phyloP scores from a whole-genome alignment of 768 basidiomycete species.

The Pleurotus platypus region DNA sequence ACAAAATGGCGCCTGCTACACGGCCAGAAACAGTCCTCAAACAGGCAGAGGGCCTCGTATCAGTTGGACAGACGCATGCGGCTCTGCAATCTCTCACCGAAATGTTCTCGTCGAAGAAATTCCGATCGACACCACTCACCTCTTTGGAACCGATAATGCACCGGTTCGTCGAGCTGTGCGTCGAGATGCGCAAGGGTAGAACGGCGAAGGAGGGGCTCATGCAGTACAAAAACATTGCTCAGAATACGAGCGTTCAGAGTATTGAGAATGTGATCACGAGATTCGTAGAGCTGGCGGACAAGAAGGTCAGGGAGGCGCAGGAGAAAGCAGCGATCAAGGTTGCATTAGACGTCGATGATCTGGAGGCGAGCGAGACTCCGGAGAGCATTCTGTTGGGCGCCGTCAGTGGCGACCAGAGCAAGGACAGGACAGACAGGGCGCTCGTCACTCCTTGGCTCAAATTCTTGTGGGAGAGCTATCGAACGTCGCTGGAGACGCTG shows the following conservation, averaged over 20 bases:
- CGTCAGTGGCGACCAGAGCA: slow-evolving; percentile 85
- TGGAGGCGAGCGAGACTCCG: slow-evolving; percentile 94
- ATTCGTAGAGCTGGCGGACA: slow-evolving; percentile 78
- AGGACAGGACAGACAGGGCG: slow-evolving; percentile 91
- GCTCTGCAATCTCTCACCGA: slow-evolving; percentile 88
- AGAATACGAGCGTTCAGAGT: slow-evolving; percentile 85
- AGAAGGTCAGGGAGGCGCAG: slow-evolving; percentile 82
- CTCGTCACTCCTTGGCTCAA: slow-evolving; percentile 97
- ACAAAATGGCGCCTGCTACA: slow-evolving; percentile 80
- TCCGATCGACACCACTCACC: slow-evolving; percentile 84
- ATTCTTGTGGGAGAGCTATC: slow-evolving; percentile 98
- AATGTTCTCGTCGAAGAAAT: slow-evolving; percentile 91
- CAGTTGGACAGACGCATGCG: slow-evolving; percentile 86
- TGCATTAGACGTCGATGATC: slow-evolving; percentile 85
- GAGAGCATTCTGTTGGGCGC: slow-evolving; percentile 88
- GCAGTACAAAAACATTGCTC: slow-evolving; percentile 97
- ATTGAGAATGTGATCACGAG: slow-evolving; percentile 89
- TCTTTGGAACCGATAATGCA: slow-evolving; percentile 95
- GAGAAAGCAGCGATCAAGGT: slow-evolving; percentile 78
- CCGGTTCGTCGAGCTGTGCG: slow-evolving; percentile 94
- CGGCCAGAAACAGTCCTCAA: slow-evolving; percentile 90
- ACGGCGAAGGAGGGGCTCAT: slow-evolving; percentile 94
- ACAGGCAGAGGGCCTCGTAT: slow-evolving; percentile 91
- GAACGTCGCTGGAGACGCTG: slow-evolving; percentile 91
- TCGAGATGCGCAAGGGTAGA: slow-evolving; percentile 90